Base-by-base conservation (phyloP, 2,329 filamentous ascomycete genomes). In the Aspergillus arachidicola region DNA sequence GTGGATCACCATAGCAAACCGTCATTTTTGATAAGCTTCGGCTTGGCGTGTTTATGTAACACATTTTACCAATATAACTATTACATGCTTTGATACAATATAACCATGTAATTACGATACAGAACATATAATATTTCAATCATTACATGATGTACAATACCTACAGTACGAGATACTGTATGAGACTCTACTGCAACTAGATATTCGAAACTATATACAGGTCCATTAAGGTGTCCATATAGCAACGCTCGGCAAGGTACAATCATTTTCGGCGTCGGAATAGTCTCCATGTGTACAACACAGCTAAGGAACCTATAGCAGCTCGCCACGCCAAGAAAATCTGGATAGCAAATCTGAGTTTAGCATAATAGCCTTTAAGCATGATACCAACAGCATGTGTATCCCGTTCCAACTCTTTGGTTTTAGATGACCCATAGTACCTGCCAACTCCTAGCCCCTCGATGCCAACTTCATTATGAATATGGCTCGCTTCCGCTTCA, bases 301-400 rank as follows among this genome's bases (percentile, higher is more conserved):
- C 71, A 26, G 70, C 72, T 32, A 70, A 64, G 12, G 75, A 74
- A 16, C 75, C 75, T 53, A 77, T 54, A 10, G 69, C 68, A 38
- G 74, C 63, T 58, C 79, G 71, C 74, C 77, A 81, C 10, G 73
- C 76, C 23, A 80, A 64, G 60, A 79, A 79, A 14, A 81, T 69
- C 53, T 70, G 77, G 38, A 80, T 76, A 11, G 80, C 80, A 34
- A 76, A 59, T 21, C 78, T 73, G 28, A 81, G 62, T 26, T 72
- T 72, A 28, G 76, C 72, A 65, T 81, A 82, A 57, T 82, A 82
- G n/a, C 79, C 80, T n/a, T 72, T 72, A 43, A 82, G 68, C 71
- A 82, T 69, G 26, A 79, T 77, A 6, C 78, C 77, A 28, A 80
- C 74, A 3, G 78, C 78, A 68, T 81, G 76, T 16, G 71, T 68